Conservation (phyloP, 208 protist species). For the Trypanosoma platydactyli region DNA sequence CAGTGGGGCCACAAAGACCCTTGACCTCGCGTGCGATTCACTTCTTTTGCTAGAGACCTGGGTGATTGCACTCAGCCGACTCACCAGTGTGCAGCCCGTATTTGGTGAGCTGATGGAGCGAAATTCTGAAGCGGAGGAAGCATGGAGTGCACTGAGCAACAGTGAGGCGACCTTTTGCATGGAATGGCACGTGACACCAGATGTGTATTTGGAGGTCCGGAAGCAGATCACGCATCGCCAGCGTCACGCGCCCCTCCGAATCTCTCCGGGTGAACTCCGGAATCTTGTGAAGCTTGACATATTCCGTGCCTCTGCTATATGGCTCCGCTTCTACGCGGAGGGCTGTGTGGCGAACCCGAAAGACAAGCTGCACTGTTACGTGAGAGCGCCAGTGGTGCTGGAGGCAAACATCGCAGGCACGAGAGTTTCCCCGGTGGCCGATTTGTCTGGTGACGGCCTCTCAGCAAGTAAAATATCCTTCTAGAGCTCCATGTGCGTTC, state of each 20-base stretch:
- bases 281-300: conserved; percentile 68
- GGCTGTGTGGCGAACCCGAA: conserved; percentile 40
- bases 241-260: conserved; percentile 24
- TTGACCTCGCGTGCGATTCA: conserved; percentile 60
- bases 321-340: conserved; percentile 41
- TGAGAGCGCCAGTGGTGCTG: conserved; percentile 8
- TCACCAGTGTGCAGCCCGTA: conserved; percentile 36
- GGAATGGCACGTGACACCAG: conserved; percentile 57
- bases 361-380: conserved; percentile 39
- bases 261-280: conserved; percentile 66
- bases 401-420: not conserved
- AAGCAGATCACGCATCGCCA: conserved; percentile 33
- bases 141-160: conserved; percentile 11
- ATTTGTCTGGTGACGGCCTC: not conserved
- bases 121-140: not conserved
- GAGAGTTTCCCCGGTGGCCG: not conserved
- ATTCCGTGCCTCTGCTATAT: conserved; percentile 74
- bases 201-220: conserved; percentile 39
- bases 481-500: too few species aligned
- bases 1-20: conserved; percentile 1
- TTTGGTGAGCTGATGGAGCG: conserved; percentile 45
- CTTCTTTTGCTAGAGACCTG: conserved; percentile 69
- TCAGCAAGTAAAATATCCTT: too few species aligned
- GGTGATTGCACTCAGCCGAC: conserved; percentile 61
- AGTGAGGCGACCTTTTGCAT: conserved; percentile 35